Evolutionary conservation across 345 rosid genomes (phyloP).

Genomic region (sweet orange (Citrus sinensis)): DNA sequence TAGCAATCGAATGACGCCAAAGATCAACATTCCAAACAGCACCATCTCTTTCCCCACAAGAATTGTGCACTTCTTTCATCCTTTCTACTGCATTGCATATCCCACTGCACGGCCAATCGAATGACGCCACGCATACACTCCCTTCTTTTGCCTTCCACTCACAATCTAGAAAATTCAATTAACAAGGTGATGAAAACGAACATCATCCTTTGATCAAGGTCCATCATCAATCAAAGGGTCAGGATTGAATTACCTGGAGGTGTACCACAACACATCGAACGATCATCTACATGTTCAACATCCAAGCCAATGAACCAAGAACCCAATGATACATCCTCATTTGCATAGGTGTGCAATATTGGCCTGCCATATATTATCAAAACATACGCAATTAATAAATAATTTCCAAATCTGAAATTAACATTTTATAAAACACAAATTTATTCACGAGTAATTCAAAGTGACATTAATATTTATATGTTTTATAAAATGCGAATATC

Average conservation of each 20-base stretch:
- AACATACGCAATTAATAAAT: not conserved
- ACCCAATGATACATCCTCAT: slow-evolving; percentile 91
- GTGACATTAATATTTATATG: no score
- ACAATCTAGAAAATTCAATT: slow-evolving; percentile 42
- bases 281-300: slow-evolving; percentile 78
- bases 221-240: not conserved
- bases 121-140: slow-evolving; percentile 75
- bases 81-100: slow-evolving; percentile 76
- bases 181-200: not conserved
- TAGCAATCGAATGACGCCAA: not conserved
- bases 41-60: slow-evolving; percentile 76
- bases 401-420: not conserved
- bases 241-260: slow-evolving; percentile 51
- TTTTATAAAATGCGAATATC: not conserved
- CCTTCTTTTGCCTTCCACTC: slow-evolving; percentile 73
- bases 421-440: not conserved
- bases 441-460: no score
- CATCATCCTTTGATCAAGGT: not conserved
- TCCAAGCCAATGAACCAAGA: slow-evolving; percentile 84
- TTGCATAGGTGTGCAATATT: slow-evolving; percentile 81
- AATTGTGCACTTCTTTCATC: slow-evolving; percentile 55
- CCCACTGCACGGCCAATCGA: slow-evolving; percentile 91
- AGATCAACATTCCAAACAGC: slow-evolving; percentile 47
- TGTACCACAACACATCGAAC: slow-evolving; percentile 86
- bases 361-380: slow-evolving; percentile 34